Base-by-base conservation (phyloP, 2,329 filamentous ascomycete species). In the Fusarium duplospermum region DNA sequence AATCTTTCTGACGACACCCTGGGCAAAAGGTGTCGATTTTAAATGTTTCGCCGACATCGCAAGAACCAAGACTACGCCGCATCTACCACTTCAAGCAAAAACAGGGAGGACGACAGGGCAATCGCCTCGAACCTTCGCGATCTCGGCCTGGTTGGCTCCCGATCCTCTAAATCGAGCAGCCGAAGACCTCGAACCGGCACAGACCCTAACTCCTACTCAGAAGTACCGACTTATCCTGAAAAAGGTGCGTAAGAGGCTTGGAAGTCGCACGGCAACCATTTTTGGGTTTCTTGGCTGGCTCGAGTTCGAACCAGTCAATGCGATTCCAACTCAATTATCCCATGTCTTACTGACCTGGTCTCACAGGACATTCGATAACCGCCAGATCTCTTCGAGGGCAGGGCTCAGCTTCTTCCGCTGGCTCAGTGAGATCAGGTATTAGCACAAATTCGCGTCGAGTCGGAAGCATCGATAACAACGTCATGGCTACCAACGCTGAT, bases 401-500 rank as follows among this genome's bases (percentile, higher is more conserved):
- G 63, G 77, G 78, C 22, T 81, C 81, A 54, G 77, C 74, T 64
- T 81, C 82, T 36, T 82, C 82, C 16, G 71, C 78, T 52, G 76
- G 76, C 70, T 84, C 83, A 52, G 75, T 80, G 29, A 77, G 75
- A 70, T 84, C 83, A 31, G 76, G 75, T 38, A 64, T 75, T 22
- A 83, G 80, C 70, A 77, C 76, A 66, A 67, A 71, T 45, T 81
- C 81, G 14, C 81, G 82, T 56, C 80, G 83, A 78, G 79, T 84
- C 50, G 82, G 82, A 20, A 79, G 78, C 64, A 77, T 84, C 71
- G 80, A 84, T 69, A 83, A 85, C 75, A 84, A 84, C 81, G 80
- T 83, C 76, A 86, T 86, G 84, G 79, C 84, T 36, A 84, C 82
- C 70, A 83, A 82, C 54, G 78, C 93, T 62, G 94, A 98, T 80